phyloP scores from a whole-genome alignment of 2,329 filamentous ascomycete species.

The Sarocladium brachiariae region DNA sequence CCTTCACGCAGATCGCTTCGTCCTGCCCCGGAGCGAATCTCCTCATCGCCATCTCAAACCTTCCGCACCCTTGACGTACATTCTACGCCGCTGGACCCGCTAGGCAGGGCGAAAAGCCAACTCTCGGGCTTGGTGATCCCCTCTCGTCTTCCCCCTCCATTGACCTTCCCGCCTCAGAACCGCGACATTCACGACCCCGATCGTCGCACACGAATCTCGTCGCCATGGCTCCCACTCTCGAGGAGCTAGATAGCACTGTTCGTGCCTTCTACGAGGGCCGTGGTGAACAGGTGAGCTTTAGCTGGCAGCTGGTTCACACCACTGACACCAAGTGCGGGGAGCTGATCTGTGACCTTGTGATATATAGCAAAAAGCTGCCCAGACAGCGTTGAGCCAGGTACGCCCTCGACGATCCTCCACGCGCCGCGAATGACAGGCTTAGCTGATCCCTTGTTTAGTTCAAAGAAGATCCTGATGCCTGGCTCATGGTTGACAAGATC shows the following conservation, averaged over 20 bases:
- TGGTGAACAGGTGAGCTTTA: slow-evolving; percentile 70
- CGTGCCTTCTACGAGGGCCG: slow-evolving; percentile 96
- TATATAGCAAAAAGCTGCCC: slow-evolving; percentile 86
- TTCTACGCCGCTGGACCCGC: slow-evolving; percentile 6
- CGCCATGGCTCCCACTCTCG: slow-evolving; percentile 66
- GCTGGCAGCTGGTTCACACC: neutral
- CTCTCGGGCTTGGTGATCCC: slow-evolving; percentile 8
- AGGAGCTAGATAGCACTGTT: slow-evolving; percentile 94
- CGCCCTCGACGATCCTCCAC: slow-evolving; percentile 23
- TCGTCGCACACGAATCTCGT: slow-evolving; percentile 18
- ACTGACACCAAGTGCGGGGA: slow-evolving; percentile 5
- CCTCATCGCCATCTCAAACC: neutral
- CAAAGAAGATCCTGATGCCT: slow-evolving; percentile 97
- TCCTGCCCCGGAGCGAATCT: slow-evolving; percentile 1
- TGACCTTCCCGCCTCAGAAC: neutral
- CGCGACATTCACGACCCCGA: slow-evolving; percentile 13
- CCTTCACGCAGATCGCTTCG: neutral
- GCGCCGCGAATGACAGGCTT: neutral
- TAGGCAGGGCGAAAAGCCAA: slow-evolving; percentile 10
- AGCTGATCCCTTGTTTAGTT: slow-evolving; percentile 52
- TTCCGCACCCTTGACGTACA: neutral
- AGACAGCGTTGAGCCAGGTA: slow-evolving; percentile 89
- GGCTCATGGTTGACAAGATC: slow-evolving; percentile 96
- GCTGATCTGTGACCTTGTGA: slow-evolving; percentile 12
- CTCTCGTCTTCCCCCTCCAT: slow-evolving; percentile 9